Evolutionary conservation across 2,329 filamentous ascomycete genomes (phyloP).

Genomic region (Venturia asperata): DNA sequence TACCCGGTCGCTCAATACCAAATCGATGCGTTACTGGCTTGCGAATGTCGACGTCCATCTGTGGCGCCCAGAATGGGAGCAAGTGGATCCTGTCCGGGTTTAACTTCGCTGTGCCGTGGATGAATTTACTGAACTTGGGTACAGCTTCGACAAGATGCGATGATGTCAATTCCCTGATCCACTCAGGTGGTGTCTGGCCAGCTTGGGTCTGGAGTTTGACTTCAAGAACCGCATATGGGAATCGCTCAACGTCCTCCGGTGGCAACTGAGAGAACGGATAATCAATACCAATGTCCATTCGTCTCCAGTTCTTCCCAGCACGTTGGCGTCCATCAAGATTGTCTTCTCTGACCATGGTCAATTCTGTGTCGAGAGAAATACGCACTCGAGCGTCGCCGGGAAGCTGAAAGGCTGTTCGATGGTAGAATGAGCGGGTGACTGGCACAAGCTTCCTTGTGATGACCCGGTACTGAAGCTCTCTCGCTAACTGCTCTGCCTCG

Average conservation of each 20-base stretch:
- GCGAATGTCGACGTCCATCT: constrained; percentile 96
- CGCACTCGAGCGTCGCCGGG: constrained; percentile 93
- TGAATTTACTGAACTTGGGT: constrained; percentile 98
- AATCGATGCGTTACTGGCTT: constrained; percentile 86
- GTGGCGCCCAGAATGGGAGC: constrained; percentile 93
- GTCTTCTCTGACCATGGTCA: constrained; percentile 92
- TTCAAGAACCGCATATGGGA: constrained; percentile 93
- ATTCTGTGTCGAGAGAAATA: constrained; percentile 92
- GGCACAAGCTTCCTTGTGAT: constrained; percentile 80
- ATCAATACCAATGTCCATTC: constrained; percentile 96
- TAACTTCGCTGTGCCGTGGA: constrained; percentile 83
- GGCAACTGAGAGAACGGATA: constrained; percentile 88
- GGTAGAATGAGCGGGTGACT: constrained; percentile 93
- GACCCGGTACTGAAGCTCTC: constrained; percentile 89
- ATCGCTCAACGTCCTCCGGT: constrained; percentile 75
- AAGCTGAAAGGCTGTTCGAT: constrained; percentile 94
- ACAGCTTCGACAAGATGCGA: constrained; percentile 98
- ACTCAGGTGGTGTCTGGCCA: constrained; percentile 90
- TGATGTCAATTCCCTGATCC: constrained; percentile 87
- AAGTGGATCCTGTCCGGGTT: constrained; percentile 84
- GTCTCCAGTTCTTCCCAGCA: constrained; percentile 83
- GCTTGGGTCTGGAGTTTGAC: constrained; percentile 96
- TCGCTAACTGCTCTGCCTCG: constrained; percentile 80
- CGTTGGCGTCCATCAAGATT: constrained; percentile 76
- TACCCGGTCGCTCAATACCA: constrained; percentile 74